Evolutionary conservation across 148 eudicot genomes (phyloP), one percentile per base, ranked within the genome.

Genomic region (Rhododendron ovatum): DNA sequence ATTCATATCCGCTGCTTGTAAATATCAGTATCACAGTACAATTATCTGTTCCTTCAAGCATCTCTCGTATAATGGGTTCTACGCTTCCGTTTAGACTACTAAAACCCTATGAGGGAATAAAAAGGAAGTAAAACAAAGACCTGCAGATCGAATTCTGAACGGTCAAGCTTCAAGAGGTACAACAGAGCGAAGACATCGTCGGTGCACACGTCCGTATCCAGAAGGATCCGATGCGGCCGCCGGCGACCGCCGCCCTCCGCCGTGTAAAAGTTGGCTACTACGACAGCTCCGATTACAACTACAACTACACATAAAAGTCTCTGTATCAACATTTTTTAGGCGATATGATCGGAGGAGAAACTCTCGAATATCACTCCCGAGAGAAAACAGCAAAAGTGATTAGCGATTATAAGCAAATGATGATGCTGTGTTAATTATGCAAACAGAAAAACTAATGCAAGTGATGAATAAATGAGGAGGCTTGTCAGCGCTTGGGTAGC

Each of bases 81-180:
- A 55, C 5, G 5, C 61, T 55, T 18, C 22, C 61, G 22, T 55
- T 7, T 0, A 9, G 7, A 61, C 67, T 22, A 61, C 24, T 63
- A 63, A 63, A 63, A 7, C 28, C 12, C 71, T 63, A 8, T 0
- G 71, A 22, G 12, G 71, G 61, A 55, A 20, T n/a, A 24, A 2
- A 24, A 63, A n/a, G 71, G 28, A 24, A 20, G 24, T 5, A 12
- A 47, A 28, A 55, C 28, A 45, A 55, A 48, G 11, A 91, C 95
- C 95, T 93, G 88, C 82, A 93, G 89, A 82, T 91, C 89, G 75
- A 93, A 89, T 67, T 89, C 86, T 69, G 95, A 93, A 73, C 59
- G 77, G 33, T 91, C 80, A 51, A 91, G 95, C 89, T 93, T 93
- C 89, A 93, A 88, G 74, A 93, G 90, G 88, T 93, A 93, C 47